These are phyloP conservation scores for Cyclotella baltica DNA, from an alignment of 108 stramenopile genomes.

Conservation along the genomic window DNA sequence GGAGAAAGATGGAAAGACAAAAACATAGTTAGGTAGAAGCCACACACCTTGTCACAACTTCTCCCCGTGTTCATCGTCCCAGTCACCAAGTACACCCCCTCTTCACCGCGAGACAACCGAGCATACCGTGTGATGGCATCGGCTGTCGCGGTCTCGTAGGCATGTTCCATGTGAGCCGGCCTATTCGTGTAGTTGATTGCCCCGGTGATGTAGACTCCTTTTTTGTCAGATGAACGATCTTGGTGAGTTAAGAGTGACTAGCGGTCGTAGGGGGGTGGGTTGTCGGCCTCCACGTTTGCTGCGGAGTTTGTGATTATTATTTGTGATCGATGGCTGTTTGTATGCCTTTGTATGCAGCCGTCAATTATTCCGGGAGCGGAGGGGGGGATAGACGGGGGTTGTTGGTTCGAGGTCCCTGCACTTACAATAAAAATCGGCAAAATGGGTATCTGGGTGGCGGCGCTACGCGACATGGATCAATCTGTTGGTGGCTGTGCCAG, in stretches of 20 bases:
- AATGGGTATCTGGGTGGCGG: no score
- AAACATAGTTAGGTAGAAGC: neutral
- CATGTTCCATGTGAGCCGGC: constrained; percentile 99
- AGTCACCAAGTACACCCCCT: constrained; percentile 91
- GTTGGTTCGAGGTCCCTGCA: no score
- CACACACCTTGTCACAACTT: constrained; percentile 92
- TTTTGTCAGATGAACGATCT: constrained; percentile 18
- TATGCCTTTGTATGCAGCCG: no score
- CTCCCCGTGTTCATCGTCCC: constrained; percentile 99
- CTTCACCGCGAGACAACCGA: no score
- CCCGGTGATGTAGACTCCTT: constrained; percentile 94
- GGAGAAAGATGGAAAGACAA: neutral
- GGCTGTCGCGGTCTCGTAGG: constrained; percentile 94
- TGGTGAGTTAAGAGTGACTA: constrained; percentile 81
- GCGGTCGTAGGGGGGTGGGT: constrained; percentile 63
- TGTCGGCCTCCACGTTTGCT: constrained; percentile 16
- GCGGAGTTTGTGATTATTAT: no score
- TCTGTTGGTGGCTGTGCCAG: no score
- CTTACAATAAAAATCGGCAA: no score
- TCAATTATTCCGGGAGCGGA: no score
- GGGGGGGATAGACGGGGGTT: no score
- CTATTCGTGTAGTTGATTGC: constrained; percentile 99
- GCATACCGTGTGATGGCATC: constrained; percentile 96
- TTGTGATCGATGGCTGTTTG: no score
- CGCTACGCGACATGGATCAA: no score